Evolutionary conservation across 2,329 filamentous ascomycete genomes (phyloP).

Genomic region (Epichloe coenophiala): DNA sequence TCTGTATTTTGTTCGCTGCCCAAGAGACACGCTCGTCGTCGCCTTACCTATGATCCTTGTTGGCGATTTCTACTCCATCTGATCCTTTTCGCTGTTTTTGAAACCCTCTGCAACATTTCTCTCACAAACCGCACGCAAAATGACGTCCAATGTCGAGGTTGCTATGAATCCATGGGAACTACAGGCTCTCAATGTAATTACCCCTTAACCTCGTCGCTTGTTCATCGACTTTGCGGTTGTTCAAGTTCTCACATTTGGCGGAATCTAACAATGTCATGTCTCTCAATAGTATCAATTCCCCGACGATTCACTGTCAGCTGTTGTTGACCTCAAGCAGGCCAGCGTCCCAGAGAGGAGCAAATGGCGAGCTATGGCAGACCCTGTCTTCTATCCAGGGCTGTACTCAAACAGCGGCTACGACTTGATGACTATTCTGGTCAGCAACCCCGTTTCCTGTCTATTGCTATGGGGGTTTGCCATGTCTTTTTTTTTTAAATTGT

Average conservation of each 20-base stretch:
- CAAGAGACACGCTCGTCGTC: not conserved
- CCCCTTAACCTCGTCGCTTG: not conserved
- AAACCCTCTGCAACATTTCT: not conserved
- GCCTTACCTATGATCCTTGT: too few species aligned
- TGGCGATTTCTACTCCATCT: too few species aligned
- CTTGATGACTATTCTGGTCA: conserved; percentile 41
- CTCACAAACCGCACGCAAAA: not conserved
- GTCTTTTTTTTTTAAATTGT: not conserved
- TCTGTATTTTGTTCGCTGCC: not conserved
- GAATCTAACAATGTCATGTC: not conserved
- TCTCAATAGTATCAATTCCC: conserved; percentile 10
- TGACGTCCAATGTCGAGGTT: conserved; percentile 2
- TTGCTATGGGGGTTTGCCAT: not conserved
- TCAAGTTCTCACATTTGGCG: not conserved
- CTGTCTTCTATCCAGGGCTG: conserved; percentile 41
- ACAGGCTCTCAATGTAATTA: conserved; percentile 20
- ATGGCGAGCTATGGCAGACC: conserved; percentile 23
- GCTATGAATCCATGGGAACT: conserved; percentile 22
- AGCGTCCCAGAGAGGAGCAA: conserved; percentile 2
- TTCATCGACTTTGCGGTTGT: not conserved
- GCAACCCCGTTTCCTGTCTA: conserved; percentile 10
- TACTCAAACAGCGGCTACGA: conserved; percentile 43
- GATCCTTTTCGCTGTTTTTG: too few species aligned
- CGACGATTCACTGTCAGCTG: not conserved
- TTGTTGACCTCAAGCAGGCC: conserved; percentile 1